phyloP scores from a whole-genome alignment of 2,329 filamentous ascomycete genomes.

The Claviceps quebecensis region DNA sequence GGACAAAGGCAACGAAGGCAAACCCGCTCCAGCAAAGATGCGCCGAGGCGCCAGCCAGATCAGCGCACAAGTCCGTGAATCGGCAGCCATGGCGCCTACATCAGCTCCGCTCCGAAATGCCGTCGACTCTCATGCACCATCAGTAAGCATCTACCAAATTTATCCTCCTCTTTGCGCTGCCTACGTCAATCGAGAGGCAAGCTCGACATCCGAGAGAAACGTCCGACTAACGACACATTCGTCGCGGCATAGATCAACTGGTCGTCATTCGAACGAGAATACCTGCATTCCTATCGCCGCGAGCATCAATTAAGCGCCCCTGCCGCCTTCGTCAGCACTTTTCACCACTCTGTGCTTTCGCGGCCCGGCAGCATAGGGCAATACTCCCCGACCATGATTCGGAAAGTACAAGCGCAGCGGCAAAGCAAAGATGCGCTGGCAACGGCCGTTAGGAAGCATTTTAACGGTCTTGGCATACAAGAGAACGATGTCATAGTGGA shows the following conservation, averaged over 20 bases:
- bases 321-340: slow-evolving; percentile 51
- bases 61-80: slow-evolving; percentile 24
- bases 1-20: slow-evolving; percentile 28
- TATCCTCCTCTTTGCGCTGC: neutral
- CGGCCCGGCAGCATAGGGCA: slow-evolving; percentile 51
- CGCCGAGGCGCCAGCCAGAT: slow-evolving; percentile 40
- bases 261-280: slow-evolving; percentile 50
- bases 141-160: slow-evolving; percentile 15
- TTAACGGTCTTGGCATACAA: slow-evolving; percentile 64
- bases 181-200: neutral
- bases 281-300: slow-evolving; percentile 63
- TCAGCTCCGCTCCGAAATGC: slow-evolving; percentile 17
- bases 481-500: slow-evolving; percentile 77
- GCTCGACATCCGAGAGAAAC: neutral
- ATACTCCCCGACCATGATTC: slow-evolving; percentile 63
- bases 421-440: slow-evolving; percentile 62
- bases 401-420: slow-evolving; percentile 47
- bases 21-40: slow-evolving; percentile 37
- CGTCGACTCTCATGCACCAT: slow-evolving; percentile 19
- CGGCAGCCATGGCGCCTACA: slow-evolving; percentile 21
- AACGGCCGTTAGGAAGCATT: slow-evolving; percentile 63
- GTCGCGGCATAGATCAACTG: slow-evolving; percentile 40
- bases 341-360: slow-evolving; percentile 47
- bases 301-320: slow-evolving; percentile 59
- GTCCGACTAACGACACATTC: slow-evolving; percentile 6